Evolutionary conservation across 192 early-diverging fungal species (phyloP), one percentile per base, ranked within the genome.

Genomic region (Coemansia sp.): DNA sequence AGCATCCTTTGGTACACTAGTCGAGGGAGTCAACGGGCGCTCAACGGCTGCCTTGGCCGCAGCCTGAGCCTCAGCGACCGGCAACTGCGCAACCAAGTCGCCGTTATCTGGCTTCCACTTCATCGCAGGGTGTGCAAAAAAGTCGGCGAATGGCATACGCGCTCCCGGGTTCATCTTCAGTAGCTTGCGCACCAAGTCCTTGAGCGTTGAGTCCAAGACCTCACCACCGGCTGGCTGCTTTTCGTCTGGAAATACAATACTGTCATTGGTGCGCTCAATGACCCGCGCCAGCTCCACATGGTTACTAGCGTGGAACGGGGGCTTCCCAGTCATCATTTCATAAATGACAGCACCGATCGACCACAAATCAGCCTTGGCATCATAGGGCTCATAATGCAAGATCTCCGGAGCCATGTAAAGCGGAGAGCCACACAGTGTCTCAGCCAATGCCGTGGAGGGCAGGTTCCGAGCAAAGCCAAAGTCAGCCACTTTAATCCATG

Each of bases 381-480:
- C 93, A 74, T 98, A 99, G 44, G 91, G 94, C 77, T 99, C 91
- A 39, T 94, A 94, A 17, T 91, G 86, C 30, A 95, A 75, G 37
- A 95, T 94, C 68, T 95, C 93, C 1, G 93, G 93, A 2, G 90
- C 92, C 95, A 97, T 97, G 74, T 97, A 98, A 13, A 99, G 86
- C 7, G 97, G 97, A 14, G 94, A 96, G 1, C 98, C 98, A 65
- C 98, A 99, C 32, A 99, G 85, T 1, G 96, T 99, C 43, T 95
- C 93, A 0, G 96, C 96, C 62, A 99, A 75, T n/a, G 90, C 91
- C 5, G 91, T 87, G 13, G 86, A 85, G 21, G 91, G 92, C 37
- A 99, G 78, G 14, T 90, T 90, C 21, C 98, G 87, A 2, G 98
- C 96, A 85, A 99, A 99, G 11, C 98, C 98, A 82, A 99, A 99